phyloP scores from a whole-genome alignment of 805 yeast species.

The Yarrowia deformans region DNA sequence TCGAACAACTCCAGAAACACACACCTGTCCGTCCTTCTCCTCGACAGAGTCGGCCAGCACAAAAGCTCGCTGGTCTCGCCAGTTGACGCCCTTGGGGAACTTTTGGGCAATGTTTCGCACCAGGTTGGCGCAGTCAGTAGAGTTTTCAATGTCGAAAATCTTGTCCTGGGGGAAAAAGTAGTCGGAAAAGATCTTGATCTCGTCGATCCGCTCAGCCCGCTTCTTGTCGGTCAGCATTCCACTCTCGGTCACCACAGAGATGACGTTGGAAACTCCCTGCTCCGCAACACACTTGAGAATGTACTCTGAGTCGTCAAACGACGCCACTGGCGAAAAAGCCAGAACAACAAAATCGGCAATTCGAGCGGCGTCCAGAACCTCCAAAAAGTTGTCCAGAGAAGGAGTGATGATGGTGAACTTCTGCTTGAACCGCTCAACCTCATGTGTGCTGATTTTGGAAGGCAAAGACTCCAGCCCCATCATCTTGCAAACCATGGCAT shows the following conservation, averaged over 20 bases:
- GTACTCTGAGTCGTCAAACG: constrained; percentile 87
- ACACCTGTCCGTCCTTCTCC: constrained; percentile 53
- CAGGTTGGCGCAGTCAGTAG: constrained; percentile 74
- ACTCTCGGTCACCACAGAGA: constrained; percentile 41
- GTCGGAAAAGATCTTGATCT: constrained; percentile 69
- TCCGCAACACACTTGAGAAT: constrained; percentile 85
- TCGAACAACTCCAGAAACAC: constrained; percentile 83
- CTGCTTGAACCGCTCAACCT: constrained; percentile 72
- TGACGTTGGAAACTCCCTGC: constrained; percentile 86
- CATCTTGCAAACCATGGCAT: constrained; percentile 45
- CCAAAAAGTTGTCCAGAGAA: constrained; percentile 69
- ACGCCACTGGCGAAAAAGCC: constrained; percentile 85
- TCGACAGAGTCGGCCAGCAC: constrained; percentile 68
- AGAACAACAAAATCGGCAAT: constrained; percentile 88
- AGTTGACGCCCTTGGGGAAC: constrained; percentile 80
- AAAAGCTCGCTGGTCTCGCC: constrained; percentile 96
- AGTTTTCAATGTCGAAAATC: constrained; percentile 71
- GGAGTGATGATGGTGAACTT: constrained; percentile 72
- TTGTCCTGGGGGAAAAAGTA: constrained; percentile 84
- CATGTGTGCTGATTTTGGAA: constrained; percentile 40
- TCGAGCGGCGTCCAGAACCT: constrained; percentile 84
- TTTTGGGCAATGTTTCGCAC: constrained; percentile 82
- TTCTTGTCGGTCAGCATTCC: constrained; percentile 52
- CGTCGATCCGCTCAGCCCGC: constrained; percentile 72
- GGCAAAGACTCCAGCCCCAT: constrained; percentile 14